A percentile compares a stretch with the other conserved stretches of the same genome.
Evolutionary conservation across 164 flowering plant genomes (phyloP).

Genomic region (Annona cherimola): DNA sequence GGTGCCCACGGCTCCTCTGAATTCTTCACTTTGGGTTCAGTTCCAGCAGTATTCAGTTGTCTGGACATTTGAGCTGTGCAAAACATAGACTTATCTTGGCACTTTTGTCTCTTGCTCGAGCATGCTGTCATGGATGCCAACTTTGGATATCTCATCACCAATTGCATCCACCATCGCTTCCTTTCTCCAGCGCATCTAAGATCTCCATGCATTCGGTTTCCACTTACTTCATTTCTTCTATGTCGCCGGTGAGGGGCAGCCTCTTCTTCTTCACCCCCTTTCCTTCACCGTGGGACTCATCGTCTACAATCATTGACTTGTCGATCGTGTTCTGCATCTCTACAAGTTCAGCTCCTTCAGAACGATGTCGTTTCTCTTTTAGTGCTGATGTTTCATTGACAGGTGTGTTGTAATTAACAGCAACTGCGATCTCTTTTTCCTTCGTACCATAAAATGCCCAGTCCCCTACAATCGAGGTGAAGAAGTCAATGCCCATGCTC

Average conservation of each 20-base stretch:
- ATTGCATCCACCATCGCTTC: background rate
- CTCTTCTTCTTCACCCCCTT: background rate
- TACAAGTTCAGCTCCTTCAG: background rate
- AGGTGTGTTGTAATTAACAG: conserved; percentile 17
- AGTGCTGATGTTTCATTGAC: background rate
- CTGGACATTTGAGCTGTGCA: background rate
- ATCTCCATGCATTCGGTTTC: background rate
- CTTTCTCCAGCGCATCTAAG: background rate
- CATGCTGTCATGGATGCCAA: no score
- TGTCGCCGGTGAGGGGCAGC: background rate
- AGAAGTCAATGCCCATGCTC: conserved; percentile 27
- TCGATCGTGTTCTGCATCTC: background rate
- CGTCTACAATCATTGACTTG: background rate
- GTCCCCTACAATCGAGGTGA: conserved; percentile 14
- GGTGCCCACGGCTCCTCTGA: conserved; percentile 3
- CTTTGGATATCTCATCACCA: background rate
- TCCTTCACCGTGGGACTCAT: background rate
- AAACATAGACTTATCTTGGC: background rate
- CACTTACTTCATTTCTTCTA: background rate
- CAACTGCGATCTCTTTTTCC: conserved; percentile 56
- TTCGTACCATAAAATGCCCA: conserved; percentile 20
- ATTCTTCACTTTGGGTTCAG: conserved; percentile 6
- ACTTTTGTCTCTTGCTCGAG: no score
- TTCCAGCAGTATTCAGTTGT: conserved; percentile 9
- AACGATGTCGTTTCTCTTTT: background rate